phyloP scores from a whole-genome alignment of 1,284 basidiomycete species.

The Ganoderma lucidum region DNA sequence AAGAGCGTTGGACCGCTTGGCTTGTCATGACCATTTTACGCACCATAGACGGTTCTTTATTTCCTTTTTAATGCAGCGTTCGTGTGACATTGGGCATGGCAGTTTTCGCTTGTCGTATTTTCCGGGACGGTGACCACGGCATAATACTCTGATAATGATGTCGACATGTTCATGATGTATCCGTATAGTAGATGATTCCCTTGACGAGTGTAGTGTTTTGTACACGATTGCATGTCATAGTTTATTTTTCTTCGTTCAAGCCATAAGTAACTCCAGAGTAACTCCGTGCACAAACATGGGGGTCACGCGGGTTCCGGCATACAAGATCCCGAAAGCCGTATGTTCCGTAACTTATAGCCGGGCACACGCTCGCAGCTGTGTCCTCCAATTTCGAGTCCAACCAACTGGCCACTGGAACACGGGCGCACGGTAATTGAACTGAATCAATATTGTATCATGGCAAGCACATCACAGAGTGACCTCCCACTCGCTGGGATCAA shows the following conservation, averaged over 20 bases:
- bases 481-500: constrained; percentile 56
- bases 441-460: neutral
- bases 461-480: neutral
- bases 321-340: neutral
- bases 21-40: neutral
- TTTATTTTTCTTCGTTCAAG: too few relatives aligned
- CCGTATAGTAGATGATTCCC: neutral
- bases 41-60: neutral
- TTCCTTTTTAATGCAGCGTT: neutral
- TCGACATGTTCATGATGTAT: neutral
- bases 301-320: neutral
- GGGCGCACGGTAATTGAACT: neutral
- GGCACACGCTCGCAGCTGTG: neutral
- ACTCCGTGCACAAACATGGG: neutral
- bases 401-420: neutral
- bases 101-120: neutral
- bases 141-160: neutral
- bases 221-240: neutral
- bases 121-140: neutral
- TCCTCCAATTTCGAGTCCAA: neutral
- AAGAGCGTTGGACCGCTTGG: neutral
- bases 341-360: neutral
- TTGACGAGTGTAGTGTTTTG: neutral
- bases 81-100: neutral
- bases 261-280: too few relatives aligned